Conservation (phyloP, 1,284 basidiomycete species). For the Irpex rosettiformis region DNA sequence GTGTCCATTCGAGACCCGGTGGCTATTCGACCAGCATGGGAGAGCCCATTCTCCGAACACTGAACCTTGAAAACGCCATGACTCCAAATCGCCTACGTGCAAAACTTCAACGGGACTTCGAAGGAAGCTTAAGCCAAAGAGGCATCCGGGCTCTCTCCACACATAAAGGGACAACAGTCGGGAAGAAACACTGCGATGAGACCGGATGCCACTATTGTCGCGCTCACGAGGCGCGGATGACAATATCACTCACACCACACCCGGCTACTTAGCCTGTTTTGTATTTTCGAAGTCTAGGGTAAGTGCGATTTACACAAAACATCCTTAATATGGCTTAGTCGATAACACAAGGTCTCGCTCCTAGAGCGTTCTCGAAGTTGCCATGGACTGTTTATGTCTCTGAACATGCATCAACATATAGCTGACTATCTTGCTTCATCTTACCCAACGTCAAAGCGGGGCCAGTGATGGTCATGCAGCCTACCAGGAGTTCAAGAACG, state of each 20-base stretch:
- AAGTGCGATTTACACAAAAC: background rate
- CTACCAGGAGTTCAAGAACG: conserved; percentile 3
- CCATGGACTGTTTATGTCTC: background rate
- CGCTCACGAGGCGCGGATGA: background rate
- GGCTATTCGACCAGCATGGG: conserved; percentile 1
- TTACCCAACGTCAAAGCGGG: background rate
- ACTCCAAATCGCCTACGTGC: background rate
- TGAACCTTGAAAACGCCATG: background rate
- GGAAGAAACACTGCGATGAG: background rate
- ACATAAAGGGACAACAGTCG: background rate
- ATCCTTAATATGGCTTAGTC: background rate
- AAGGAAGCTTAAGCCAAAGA: conserved; percentile 2
- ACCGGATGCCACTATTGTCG: background rate
- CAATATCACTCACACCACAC: background rate
- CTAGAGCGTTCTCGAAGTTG: background rate
- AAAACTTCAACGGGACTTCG: background rate
- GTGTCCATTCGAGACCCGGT: background rate
- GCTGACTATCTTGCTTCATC: background rate
- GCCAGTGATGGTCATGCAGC: background rate
- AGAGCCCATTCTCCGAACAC: background rate
- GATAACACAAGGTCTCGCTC: background rate
- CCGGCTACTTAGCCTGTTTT: background rate
- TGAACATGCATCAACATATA: background rate
- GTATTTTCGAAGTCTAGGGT: background rate
- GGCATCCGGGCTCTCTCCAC: background rate